phyloP scores from a whole-genome alignment of 164 flowering plant genomes.

The Vitis amurensis region DNA sequence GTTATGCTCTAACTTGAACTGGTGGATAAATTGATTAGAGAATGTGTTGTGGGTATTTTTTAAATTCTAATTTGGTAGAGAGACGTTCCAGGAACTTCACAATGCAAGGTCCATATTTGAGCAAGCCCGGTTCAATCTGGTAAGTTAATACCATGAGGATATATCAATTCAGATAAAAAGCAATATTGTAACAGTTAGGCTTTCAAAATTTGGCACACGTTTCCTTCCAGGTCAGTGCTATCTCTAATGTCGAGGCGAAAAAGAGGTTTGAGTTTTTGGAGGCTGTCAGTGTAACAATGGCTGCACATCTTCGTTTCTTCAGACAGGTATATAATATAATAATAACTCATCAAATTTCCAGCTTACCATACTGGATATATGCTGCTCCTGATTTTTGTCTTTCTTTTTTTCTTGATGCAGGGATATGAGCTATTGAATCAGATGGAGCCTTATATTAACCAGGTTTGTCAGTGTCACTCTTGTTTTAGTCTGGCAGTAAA shows the following conservation, averaged over 20 bases:
- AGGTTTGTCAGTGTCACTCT: constrained; percentile 44
- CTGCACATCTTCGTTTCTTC: constrained; percentile 94
- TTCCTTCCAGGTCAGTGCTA: constrained; percentile 64
- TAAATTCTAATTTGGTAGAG: constrained; percentile 46
- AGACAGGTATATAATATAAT: constrained; percentile 58
- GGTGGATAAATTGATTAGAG: constrained; percentile 5
- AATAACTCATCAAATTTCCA: too few species aligned
- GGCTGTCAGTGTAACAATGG: constrained; percentile 96
- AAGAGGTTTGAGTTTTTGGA: constrained; percentile 97
- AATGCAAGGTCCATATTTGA: constrained; percentile 85
- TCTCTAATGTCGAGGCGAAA: constrained; percentile 92
- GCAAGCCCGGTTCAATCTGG: constrained; percentile 96
- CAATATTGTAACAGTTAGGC: background rate
- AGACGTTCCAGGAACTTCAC: constrained; percentile 82
- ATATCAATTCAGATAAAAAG: background rate
- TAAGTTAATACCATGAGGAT: constrained; percentile 27
- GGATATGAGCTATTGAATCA: constrained; percentile 97
- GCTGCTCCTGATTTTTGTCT: constrained; percentile 11
- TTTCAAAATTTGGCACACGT: background rate
- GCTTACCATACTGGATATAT: too few species aligned
- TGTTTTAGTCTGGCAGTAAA: too few species aligned
- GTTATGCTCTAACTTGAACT: background rate
- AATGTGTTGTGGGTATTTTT: constrained; percentile 20
- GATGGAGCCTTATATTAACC: constrained; percentile 97
- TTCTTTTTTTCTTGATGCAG: constrained; percentile 36